Evolutionary conservation across 1,139 yeast genomes (phyloP), one percentile per base, ranked within the genome.

Genomic region (Diutina sp.): DNA sequence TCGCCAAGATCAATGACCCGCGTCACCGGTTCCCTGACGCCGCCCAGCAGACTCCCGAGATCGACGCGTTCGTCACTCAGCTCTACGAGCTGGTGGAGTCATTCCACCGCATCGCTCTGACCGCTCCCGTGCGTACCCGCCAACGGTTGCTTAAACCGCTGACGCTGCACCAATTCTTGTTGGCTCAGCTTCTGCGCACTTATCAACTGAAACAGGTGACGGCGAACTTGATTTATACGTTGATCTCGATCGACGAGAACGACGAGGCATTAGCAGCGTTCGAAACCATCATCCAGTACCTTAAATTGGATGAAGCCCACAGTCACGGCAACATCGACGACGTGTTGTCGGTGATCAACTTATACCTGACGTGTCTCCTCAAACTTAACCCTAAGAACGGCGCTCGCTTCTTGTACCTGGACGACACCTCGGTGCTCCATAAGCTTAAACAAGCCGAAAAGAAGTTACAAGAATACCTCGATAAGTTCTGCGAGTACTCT

Each of bases 241-340:
- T 76, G 56, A 63, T 76, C 29, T 74, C 72, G 46, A 64, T 70
- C 56, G 63, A 66, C 16, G 78, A 76, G 60, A 72, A 66, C 58
- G 80, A 76, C 59, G 80, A 76, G 61, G 80, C 80, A 0, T 66
- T 72, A 57, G 77, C 76, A 6, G 79, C 76, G 0, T 72, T 76
- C 58, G 70, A 69, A 41, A 74, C 79, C 0, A 74, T 69, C 58
- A 62, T 67, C 6, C 63, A 63, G 45, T 76, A 76, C 60, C 58
- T 72, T 16, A 69, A 70, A 29, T 72, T 69, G 53, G 76, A 72
- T 30, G 67, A 70, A 58, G 69, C 69, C 52, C 75, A 72, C 48
- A 64, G 68, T 54, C 65, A 66, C 18, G 78, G 78, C 1, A 56
- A 61, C 18, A 64, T 72, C 45, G 65, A 66, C 25, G 76, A 76